Evolutionary conservation across 169 alveolate species (phyloP).

Genomic region (Eimeria maxima): DNA sequence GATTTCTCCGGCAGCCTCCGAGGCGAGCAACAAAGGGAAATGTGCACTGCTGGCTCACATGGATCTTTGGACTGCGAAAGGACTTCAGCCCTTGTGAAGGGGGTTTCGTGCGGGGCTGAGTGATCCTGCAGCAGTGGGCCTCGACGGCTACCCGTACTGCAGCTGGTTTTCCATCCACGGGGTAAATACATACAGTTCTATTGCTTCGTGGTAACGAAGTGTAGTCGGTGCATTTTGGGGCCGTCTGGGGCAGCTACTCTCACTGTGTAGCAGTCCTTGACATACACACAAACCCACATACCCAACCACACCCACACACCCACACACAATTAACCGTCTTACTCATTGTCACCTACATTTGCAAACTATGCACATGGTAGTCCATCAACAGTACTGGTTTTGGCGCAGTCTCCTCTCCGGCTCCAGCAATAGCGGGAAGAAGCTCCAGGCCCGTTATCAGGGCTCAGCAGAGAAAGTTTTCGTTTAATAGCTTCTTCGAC

Average conservation of each 20-base stretch:
- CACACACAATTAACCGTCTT: not conserved
- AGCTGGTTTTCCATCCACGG: not conserved
- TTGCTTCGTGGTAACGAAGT: constrained; percentile 24
- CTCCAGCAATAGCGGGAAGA: too few species aligned
- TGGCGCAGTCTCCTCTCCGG: too few species aligned
- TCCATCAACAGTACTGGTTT: too few species aligned
- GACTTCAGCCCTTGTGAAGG: not conserved
- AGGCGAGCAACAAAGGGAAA: constrained; percentile 3
- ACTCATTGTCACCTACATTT: too few species aligned
- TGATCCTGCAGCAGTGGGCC: constrained; percentile 20
- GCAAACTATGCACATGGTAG: too few species aligned
- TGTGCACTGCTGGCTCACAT: not conserved
- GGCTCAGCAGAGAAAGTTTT: not conserved
- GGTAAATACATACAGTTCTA: constrained; percentile 3
- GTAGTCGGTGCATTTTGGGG: constrained; percentile 2
- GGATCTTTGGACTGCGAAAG: not conserved
- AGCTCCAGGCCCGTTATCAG: too few species aligned
- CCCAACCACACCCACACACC: not conserved
- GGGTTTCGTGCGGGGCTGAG: not conserved
- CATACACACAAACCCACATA: not conserved
- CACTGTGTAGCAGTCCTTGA: not conserved
- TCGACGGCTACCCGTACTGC: constrained; percentile 14
- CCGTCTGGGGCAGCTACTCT: constrained; percentile 2
- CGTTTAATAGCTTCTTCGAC: not conserved
- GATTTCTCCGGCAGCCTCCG: constrained; percentile 1